Conservation (phyloP, 768 basidiomycete species). For the Podaxis carcinomalis region DNA sequence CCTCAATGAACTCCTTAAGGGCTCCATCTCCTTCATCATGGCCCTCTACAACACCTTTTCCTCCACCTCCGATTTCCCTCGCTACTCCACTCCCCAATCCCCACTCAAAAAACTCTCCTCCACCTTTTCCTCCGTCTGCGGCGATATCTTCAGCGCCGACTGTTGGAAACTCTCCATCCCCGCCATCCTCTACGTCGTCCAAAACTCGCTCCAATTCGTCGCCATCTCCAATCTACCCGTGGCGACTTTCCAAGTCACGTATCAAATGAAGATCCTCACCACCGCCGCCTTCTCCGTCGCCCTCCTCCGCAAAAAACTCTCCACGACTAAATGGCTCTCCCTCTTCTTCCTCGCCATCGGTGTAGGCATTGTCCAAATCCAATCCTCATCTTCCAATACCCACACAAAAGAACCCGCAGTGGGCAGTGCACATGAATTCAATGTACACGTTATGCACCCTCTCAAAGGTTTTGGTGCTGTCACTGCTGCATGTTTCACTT, state of each 20-base stretch:
- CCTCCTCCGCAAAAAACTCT: slow-evolving; percentile 73
- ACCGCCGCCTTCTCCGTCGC: slow-evolving; percentile 90
- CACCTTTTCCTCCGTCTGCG: slow-evolving; percentile 51
- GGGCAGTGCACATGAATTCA: slow-evolving; percentile 66
- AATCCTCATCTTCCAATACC: slow-evolving; percentile 43
- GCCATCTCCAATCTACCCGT: slow-evolving; percentile 94
- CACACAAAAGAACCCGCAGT: slow-evolving; percentile 32
- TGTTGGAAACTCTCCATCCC: slow-evolving; percentile 99
- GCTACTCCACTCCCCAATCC: slow-evolving; percentile 34
- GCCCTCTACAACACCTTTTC: slow-evolving; percentile 51
- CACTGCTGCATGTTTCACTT: slow-evolving; percentile 87
- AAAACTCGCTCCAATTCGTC: slow-evolving; percentile 96
- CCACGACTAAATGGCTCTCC: slow-evolving; percentile 78
- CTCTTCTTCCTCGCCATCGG: slow-evolving; percentile 87
- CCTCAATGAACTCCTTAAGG: slow-evolving; percentile 91
- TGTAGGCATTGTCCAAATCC: slow-evolving; percentile 93
- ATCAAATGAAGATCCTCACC: slow-evolving; percentile 98
- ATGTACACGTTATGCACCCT: slow-evolving; percentile 76
- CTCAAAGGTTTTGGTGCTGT: slow-evolving; percentile 89
- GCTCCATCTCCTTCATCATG: slow-evolving; percentile 85
- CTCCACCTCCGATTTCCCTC: slow-evolving; percentile 32
- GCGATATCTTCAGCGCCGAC: slow-evolving; percentile 82
- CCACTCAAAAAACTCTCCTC: slow-evolving; percentile 21
- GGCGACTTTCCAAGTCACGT: slow-evolving; percentile 96
- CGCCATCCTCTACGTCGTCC: slow-evolving; percentile 91